Evolutionary conservation across 768 basidiomycete species (phyloP), one percentile per base, ranked within the genome.

Genomic region (Boletus patriciae): DNA sequence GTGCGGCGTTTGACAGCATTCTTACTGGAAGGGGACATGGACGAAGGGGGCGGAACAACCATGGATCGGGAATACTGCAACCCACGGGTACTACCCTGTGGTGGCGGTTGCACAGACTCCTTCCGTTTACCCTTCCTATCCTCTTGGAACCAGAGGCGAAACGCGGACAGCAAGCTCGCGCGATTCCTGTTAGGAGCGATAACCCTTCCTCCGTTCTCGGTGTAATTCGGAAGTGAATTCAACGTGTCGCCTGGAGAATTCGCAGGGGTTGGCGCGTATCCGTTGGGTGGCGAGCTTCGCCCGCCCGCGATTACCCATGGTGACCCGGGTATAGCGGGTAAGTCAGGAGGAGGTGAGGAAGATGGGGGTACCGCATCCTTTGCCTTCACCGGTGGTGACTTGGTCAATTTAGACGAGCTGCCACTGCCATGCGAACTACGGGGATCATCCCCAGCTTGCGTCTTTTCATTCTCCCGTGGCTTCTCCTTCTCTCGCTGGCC

Each of bases 141-240:
- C 58, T 97, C 94, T 57, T 93, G 84, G 74, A 98, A 96, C 92
- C 95, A 94, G 59, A 87, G 79, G 44, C 92, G 83, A 74, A 98
- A 93, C 7, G 92, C 83, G 3, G 88, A 86, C 47, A 98, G 75
- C 29, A 98, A 70, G 67, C 89, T 93, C 9, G 91, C 90, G 36
- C 89, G 80, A 68, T 89, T 87, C 23, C 87, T 79, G 31, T 80
- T 74, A 21, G 76, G 77, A 58, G 47, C 67, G 9, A 65, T 38
- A 21, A 66, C 60, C 60, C 76, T 79, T 50, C 64, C 65, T 1
- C 71, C 75, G 27, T 63, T 64, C 50, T 73, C 65, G 1, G 67
- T 62, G 46, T 74, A 74, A 45, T 69, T 72, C n/a, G 77, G 82
- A 66, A 73, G 79, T 67, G 71, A 79, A 41, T 33, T 84, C 74